Base-by-base conservation (phyloP, 2,329 filamentous ascomycete species). In the Colletotrichum sp. region DNA sequence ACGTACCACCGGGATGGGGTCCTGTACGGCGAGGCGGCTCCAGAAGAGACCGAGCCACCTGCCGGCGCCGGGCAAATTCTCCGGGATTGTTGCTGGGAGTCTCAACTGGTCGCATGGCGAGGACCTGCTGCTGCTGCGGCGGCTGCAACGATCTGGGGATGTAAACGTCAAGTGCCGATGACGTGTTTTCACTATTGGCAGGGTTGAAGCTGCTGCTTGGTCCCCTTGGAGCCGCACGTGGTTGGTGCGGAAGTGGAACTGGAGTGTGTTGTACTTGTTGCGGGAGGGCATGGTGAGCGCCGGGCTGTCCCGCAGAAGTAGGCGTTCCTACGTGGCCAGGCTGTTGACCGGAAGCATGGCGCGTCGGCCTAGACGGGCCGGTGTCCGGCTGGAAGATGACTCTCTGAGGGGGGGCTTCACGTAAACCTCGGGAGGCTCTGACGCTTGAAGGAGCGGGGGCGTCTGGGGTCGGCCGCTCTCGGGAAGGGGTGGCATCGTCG, bases 341-440 rank as follows among this genome's bases (percentile, higher is more conserved):
- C 39, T 76, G 74, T 34, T 76, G 74, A 8, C 74, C 72, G 32
- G 88, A 87, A 28, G 88, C 82, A 78, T 94, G 91, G 70, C 94
- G 90, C 9, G 90, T 91, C 79, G 92, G 90, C 77, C 94, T 90
- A 16, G 90, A 87, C 5, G 93, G 87, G 12, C 90, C 91, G 3
- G 93, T 92, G 80, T 98, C 95, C 34, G 95, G 95, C 82, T 97
- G 95, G 84, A 96, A 98, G 68, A 97, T 93, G 68, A 96, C 92
- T 77, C 95, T 90, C 82, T 96, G 95, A 1, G 95, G 93, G 32
- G 95, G 95, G n/a, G 95, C 94, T 83, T 97, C 94, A 78, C 95
- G 90, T 67, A 96, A 87, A 48, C 92, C 93, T 77, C 93, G 87
- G 4, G 91, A 93, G 22, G 90, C 91, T 76, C 92, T 87, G 48